Evolutionary conservation across 2,329 filamentous ascomycete species (phyloP), one percentile per base, ranked within the genome.

Genomic region (Colletotrichum camelliae): DNA sequence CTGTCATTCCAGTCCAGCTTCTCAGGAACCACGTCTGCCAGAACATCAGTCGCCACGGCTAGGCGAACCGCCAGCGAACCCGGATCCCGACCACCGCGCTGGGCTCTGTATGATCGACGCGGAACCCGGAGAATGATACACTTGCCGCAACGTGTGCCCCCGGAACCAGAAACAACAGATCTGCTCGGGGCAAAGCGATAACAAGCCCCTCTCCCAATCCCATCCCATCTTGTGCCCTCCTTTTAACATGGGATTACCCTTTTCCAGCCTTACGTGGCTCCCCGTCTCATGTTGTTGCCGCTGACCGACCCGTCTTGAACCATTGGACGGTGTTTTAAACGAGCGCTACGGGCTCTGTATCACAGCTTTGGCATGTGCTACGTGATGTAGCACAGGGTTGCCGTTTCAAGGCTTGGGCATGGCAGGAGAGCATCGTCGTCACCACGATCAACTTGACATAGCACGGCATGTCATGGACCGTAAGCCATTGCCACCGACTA

Each of bases 91-190:
- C 37, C 58, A 24, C 39, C 31, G 27, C 21, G 64, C 43, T 65
- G 16, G 70, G 48, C 64, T 75, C 10, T 69, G 74, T 74, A 35
- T 74, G 74, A 75, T 75, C 74, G 58, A 57, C 74, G 65, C 70
- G 74, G 74, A 37, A 69, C 67, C 70, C 65, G 64, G 65, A 75
- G 27, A 73, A 69, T 68, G 74, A 75, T 52, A 75, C 70, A 73
- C 70, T 55, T 64, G 39, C 57, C 64, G 74, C 70, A 75, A 74
- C 74, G 65, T 33, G 33, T 52, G 61, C 33, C 57, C 43, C 70
- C 13, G 39, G 29, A 35, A 27, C 43, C 60, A 55, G 67, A 74
- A 75, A 73, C 64, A 58, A 48, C 12, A 64, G 12, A 55, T 69
- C 37, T 69, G 18, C 57, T 52, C 43, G 64, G 70, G 48, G 21